Evolutionary conservation across 1,284 basidiomycete genomes (phyloP), one percentile per base, ranked within the genome.

Genomic region (Abortiporus biennis): DNA sequence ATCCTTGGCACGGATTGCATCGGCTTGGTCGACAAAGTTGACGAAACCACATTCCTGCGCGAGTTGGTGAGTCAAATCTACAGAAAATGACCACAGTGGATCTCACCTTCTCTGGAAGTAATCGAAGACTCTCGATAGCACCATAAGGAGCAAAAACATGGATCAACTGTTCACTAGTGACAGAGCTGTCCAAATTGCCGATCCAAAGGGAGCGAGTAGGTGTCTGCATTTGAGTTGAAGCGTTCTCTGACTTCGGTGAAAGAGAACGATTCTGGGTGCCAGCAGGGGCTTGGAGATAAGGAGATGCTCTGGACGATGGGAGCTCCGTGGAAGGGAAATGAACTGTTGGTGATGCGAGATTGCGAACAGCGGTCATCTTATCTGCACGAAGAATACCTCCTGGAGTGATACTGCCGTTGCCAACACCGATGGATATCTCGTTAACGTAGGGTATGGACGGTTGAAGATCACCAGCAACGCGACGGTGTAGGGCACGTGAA

Each of bases 121-220:
- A 72, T 50, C 95, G 74, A 59, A 98, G 71, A 54, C 90, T 94
- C 67, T 98, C 95, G 50, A 98, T 97, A 12, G 92, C 89, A 39
- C 95, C 95, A 59, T 98, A 98, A 1, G 89, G 89, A 15, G 92
- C 87, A 64, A 99, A 99, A 13, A 95, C 90, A 50, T 87, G 84
- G 47, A 96, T 89, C 42, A 99, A 80, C 57, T 97, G 92, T 61
- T 95, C 91, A 54, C 90, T 92, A 0, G 92, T 92, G 39, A 94
- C 90, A 39, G 85, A 85, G 47, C 87, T 87, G 62, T 98, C 92
- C 36, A 99, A 74, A 61, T 97, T 96, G 36, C 95, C 95, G 56
- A 99, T 95, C 94, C 95, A 99, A 33, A 99, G 72, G 33, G 91
- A 94, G 40, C 95, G 80, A 11, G 92, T 95, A 17, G 96, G 95